These are phyloP conservation scores for Metarhizium robertsii DNA, from an alignment of 2,329 filamentous ascomycete species.

Conservation along the genomic window DNA sequence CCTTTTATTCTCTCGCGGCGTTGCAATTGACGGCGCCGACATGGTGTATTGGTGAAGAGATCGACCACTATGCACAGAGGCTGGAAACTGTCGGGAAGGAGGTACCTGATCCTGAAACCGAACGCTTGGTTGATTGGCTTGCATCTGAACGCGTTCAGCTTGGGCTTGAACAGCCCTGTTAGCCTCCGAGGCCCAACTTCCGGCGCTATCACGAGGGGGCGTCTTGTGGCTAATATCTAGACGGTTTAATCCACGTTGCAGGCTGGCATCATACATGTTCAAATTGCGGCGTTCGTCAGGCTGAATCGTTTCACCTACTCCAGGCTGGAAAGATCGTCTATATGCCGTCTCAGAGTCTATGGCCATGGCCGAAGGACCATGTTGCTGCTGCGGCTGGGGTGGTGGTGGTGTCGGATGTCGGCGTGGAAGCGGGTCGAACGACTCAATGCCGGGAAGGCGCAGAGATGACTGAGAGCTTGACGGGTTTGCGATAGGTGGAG, in stretches of 20 bases:
- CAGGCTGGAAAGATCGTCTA: slow-evolving; percentile 19
- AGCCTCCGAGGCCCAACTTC: slow-evolving; percentile 47
- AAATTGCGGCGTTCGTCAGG: slow-evolving; percentile 40
- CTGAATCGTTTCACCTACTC: slow-evolving; percentile 19
- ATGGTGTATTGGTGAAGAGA: slow-evolving; percentile 47
- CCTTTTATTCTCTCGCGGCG: slow-evolving; percentile 52
- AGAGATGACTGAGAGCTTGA: slow-evolving; percentile 48
- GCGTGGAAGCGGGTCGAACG: slow-evolving; percentile 65
- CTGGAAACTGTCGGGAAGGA: slow-evolving; percentile 21
- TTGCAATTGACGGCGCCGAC: slow-evolving; percentile 47
- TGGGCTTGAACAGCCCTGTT: slow-evolving; percentile 46
- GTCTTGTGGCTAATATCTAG: slow-evolving; percentile 52
- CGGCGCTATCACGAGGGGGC: slow-evolving; percentile 41
- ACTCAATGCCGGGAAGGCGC: slow-evolving; percentile 82
- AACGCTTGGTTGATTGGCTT: slow-evolving; percentile 37
- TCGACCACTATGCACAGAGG: slow-evolving; percentile 19
- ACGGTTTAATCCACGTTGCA: slow-evolving; percentile 57
- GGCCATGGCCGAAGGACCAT: slow-evolving; percentile 67
- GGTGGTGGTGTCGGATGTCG: slow-evolving; percentile 47
- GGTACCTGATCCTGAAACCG: slow-evolving; percentile 43
- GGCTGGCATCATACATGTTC: slow-evolving; percentile 54
- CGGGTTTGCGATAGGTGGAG: slow-evolving; percentile 35
- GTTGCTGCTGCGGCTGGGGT: slow-evolving; percentile 31
- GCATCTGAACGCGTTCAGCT: slow-evolving; percentile 34
- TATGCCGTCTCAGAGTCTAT: slow-evolving; percentile 46